Percentiles rank a stretch among this genome's conserved stretches.
phyloP scores from a whole-genome alignment of 179 eudicot species.

The Kewa caespitosa region DNA sequence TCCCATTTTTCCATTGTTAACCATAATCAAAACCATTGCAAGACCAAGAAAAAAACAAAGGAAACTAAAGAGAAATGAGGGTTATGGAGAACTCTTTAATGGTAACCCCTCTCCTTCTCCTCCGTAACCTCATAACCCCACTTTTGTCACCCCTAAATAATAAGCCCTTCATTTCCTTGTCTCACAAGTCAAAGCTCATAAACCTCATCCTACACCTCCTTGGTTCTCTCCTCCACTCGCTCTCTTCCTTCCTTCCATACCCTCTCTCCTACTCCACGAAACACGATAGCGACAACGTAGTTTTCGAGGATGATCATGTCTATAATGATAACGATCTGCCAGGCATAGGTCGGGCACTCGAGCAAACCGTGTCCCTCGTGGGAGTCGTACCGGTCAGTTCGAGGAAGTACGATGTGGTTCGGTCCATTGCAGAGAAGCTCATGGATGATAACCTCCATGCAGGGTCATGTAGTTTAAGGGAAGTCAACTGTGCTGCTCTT shows the following conservation, averaged over 20 bases:
- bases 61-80: background rate
- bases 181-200: slow-evolving; percentile 36
- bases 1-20: no score
- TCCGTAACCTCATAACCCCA: slow-evolving; percentile 41
- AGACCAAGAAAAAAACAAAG: no score
- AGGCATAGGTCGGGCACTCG: slow-evolving; percentile 60
- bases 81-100: slow-evolving; percentile 12
- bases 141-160: slow-evolving; percentile 40
- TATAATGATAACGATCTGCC: slow-evolving; percentile 24
- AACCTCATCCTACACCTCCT: slow-evolving; percentile 41
- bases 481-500: slow-evolving; percentile 52
- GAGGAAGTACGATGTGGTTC: slow-evolving; percentile 65
- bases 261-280: no score
- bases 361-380: slow-evolving; percentile 50
- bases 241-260: slow-evolving; percentile 10
- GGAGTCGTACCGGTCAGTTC: slow-evolving; percentile 66
- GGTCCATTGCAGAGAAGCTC: slow-evolving; percentile 56
- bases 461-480: slow-evolving; percentile 34
- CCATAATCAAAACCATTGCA: no score
- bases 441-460: slow-evolving; percentile 66
- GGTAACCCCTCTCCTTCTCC: slow-evolving; percentile 18
- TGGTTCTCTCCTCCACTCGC: slow-evolving; percentile 26
- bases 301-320: background rate
- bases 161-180: slow-evolving; percentile 30
- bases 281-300: background rate